Base-by-base conservation (phyloP, 2,329 filamentous ascomycete species). In the Didymella pomorum region DNA sequence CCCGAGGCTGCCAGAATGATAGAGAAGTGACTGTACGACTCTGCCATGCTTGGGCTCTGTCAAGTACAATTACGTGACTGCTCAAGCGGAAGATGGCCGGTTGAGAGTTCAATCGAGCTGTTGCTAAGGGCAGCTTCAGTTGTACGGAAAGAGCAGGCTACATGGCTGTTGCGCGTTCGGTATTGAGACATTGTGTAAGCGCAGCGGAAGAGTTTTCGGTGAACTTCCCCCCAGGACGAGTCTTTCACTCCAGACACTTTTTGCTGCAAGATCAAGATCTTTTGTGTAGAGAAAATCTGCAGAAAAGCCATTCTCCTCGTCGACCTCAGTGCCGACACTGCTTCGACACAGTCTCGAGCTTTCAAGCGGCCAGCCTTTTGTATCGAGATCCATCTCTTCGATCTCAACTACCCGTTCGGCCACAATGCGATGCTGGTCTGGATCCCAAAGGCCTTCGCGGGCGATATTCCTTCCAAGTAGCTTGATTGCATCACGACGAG, bases 361-460 rank as follows among this genome's bases (percentile, higher is more conserved):
- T n/a, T 62, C 65, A 4, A 47, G 48, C 1, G 67, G 68, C 64
- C 64, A 68, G 4, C 64, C 64, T 4, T 49, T 66, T 16, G 10
- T 21, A 60, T 69, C 65, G 1, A 68, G 52, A n/a, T 63, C 59
- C 18, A 28, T 49, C 43, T 71, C 65, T 45, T 71, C 65, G 11
- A 71, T 67, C 29, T 68, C 60, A 21, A 69, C 63, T 3, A 64
- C 58, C n/a, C 68, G 61, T 25, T 58, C 56, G 14, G 63, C 57
- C 25, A 68, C 64, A 3, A 63, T 44, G 2, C 48, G 44, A 20
- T 64, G 56, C 28, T 65, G 60, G 8, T 65, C 46, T 18, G 63
- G 52, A 25, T 71, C 65, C 62, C 65, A 68, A 14, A 68, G 59
- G 9, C 58, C 67, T 55, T 71, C 65, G 1, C 67, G 65, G 0